These are phyloP conservation scores for Fusarium siculi DNA, from an alignment of 2,329 filamentous ascomycete species.

Conservation along the genomic window DNA sequence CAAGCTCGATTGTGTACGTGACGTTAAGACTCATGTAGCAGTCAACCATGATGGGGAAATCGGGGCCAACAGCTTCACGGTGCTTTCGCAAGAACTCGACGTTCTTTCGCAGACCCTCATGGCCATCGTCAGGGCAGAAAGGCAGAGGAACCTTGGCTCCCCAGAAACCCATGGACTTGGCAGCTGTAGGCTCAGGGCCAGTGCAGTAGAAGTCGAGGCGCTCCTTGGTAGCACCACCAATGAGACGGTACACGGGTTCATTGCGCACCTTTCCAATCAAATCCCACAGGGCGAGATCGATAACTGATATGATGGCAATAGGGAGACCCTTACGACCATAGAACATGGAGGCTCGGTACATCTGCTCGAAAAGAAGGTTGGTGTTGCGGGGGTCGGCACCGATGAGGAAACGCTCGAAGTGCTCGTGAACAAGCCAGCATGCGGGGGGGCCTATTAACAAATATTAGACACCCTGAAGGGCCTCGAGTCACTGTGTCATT, in stretches of 20 bases:
- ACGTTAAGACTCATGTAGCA: constrained; percentile 98
- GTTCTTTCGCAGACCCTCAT: constrained; percentile 85
- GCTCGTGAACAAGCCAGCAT: constrained; percentile 93
- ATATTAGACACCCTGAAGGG: constrained; percentile 5
- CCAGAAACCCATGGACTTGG: constrained; percentile 88
- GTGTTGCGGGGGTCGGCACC: constrained; percentile 91
- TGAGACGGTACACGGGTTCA: constrained; percentile 94
- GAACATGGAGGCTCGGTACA: constrained; percentile 97
- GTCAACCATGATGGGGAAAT: constrained; percentile 94
- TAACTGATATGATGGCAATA: constrained; percentile 91
- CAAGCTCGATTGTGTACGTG: constrained; percentile 90
- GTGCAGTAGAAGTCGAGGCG: constrained; percentile 94
- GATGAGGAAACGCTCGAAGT: constrained; percentile 92
- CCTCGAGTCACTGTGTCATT: not conserved
- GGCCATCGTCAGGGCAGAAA: constrained; percentile 88
- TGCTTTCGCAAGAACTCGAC: constrained; percentile 88
- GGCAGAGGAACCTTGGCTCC: constrained; percentile 91
- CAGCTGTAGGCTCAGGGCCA: constrained; percentile 82
- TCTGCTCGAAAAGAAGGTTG: constrained; percentile 93
- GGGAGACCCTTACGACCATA: constrained; percentile 94
- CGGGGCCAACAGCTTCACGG: constrained; percentile 83
- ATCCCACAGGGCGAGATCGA: constrained; percentile 94
- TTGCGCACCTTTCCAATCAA: constrained; percentile 89
- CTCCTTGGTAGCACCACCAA: constrained; percentile 88
- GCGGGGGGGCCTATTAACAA: constrained; percentile 77